phyloP scores from a whole-genome alignment of 768 basidiomycete species.

The Podaxis sp. region DNA sequence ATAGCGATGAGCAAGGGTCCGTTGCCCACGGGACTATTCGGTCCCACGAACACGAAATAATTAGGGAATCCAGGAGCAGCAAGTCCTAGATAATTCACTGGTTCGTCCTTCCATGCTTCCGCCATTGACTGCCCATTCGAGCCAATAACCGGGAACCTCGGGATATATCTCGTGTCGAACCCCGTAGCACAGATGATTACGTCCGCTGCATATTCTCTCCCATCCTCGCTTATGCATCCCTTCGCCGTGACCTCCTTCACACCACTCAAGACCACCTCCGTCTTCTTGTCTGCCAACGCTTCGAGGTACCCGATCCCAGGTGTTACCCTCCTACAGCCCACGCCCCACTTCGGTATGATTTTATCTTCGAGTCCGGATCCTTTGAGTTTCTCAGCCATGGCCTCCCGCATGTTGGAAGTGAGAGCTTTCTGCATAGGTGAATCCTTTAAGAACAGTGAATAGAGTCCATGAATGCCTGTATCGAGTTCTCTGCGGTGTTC shows the following conservation, averaged over 20 bases:
- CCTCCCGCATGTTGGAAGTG: conserved; percentile 22
- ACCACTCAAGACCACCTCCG: conserved; percentile 27
- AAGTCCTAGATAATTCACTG: conserved; percentile 28
- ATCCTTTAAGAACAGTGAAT: conserved; percentile 26
- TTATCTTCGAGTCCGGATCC: conserved; percentile 41
- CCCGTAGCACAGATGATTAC: conserved; percentile 35
- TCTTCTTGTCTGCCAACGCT: conserved; percentile 26
- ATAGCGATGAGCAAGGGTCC: conserved; percentile 26
- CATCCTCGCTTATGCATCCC: conserved; percentile 26
- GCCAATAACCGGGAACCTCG: conserved; percentile 30
- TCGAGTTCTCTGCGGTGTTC: conserved; percentile 41
- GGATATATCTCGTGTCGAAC: conserved; percentile 30
- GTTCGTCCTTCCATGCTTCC: conserved; percentile 29
- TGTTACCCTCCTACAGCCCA: conserved; percentile 32
- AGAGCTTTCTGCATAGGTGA: conserved; percentile 29
- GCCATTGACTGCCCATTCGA: conserved; percentile 23
- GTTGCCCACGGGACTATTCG: conserved; percentile 30
- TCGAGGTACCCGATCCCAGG: conserved; percentile 33
- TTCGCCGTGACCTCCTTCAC: conserved; percentile 27
- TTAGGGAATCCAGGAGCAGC: conserved; percentile 29
- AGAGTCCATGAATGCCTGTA: conserved; percentile 30
- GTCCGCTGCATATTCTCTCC: conserved; percentile 28
- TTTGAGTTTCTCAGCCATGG: conserved; percentile 40
- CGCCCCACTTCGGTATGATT: conserved; percentile 29
- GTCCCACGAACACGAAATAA: conserved; percentile 28